A percentile compares a stretch with the other conserved stretches of the same genome.
phyloP scores from a whole-genome alignment of 345 rosid species.

The Eucalyptus viminalis region DNA sequence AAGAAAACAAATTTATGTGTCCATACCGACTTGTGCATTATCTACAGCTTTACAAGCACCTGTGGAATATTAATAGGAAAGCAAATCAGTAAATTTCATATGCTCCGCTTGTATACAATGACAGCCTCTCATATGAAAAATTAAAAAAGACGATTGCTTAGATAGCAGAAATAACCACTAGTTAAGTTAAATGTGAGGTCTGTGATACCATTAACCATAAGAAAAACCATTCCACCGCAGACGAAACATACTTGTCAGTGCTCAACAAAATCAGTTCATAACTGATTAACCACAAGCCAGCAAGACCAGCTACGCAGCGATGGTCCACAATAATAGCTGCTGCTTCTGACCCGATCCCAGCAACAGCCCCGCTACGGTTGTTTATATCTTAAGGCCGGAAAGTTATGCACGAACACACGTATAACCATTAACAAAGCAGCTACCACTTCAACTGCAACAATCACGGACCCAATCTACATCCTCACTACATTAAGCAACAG shows the following conservation, averaged over 20 bases:
- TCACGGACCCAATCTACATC: neutral
- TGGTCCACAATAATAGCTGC: neutral
- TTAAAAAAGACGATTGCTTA: neutral
- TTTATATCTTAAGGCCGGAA: neutral
- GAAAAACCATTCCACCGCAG: neutral
- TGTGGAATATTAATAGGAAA: neutral
- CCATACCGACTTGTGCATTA: neutral
- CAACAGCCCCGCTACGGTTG: neutral
- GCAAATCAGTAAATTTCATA: neutral
- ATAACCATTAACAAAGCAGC: neutral
- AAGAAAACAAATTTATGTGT: neutral
- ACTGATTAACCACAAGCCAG: neutral
- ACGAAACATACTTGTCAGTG: neutral
- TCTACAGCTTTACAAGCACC: neutral
- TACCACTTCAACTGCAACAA: neutral
- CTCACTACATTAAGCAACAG: neutral
- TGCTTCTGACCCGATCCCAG: neutral
- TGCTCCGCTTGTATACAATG: neutral
- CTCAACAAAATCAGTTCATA: neutral
- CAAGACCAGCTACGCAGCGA: neutral
- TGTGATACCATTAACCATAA: neutral
- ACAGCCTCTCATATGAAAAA: neutral
- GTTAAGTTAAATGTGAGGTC: neutral
- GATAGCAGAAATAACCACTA: neutral
- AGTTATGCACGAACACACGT: neutral